Percentiles rank a stretch among this genome's conserved stretches.
phyloP scores from a whole-genome alignment of 176 grass and related monocot genomes.

The Carex cristatella region DNA sequence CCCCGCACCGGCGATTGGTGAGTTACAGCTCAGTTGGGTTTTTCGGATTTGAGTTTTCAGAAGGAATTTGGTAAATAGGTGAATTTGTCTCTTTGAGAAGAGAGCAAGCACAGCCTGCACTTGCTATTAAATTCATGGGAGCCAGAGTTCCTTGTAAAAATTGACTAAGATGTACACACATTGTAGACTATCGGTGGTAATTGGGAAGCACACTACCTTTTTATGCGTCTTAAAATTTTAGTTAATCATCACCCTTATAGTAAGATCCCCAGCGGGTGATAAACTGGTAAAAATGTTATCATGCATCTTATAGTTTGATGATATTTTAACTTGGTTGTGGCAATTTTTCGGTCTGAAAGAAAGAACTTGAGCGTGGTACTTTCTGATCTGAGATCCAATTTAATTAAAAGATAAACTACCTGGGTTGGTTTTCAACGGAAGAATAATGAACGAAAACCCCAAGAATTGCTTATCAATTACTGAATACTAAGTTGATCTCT shows the following conservation, averaged over 20 bases:
- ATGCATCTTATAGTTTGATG: background rate
- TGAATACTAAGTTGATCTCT: background rate
- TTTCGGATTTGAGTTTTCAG: background rate
- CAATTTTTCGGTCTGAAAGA: background rate
- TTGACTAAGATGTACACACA: background rate
- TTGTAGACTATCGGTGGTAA: background rate
- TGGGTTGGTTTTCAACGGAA: background rate
- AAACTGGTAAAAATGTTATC: background rate
- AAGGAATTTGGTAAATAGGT: background rate
- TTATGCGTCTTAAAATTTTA: background rate
- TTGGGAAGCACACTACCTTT: background rate
- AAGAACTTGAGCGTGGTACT: background rate
- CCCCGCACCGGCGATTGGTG: slow-evolving; percentile 91
- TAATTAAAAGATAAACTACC: background rate
- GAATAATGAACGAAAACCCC: background rate
- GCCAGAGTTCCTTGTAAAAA: background rate
- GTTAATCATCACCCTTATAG: background rate
- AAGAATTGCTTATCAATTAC: background rate
- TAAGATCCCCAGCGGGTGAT: background rate
- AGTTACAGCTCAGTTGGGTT: background rate
- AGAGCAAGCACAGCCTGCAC: background rate
- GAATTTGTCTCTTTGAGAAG: background rate
- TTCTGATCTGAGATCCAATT: background rate
- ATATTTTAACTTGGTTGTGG: background rate
- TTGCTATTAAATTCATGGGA: background rate